Conservation (phyloP, 352 stramenopile species). For the Blastocystis sp. region DNA sequence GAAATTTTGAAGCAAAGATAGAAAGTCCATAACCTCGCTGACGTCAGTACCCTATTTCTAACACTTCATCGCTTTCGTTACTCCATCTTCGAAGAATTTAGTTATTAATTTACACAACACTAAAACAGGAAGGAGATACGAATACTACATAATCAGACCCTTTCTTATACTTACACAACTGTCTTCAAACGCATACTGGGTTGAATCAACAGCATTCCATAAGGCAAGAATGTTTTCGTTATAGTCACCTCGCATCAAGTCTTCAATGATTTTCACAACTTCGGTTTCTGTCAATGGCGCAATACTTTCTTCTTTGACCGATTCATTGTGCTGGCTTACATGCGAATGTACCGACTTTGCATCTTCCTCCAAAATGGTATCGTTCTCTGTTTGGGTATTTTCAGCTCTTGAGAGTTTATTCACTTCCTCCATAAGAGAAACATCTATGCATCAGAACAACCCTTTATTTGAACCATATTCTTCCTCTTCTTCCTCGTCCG, state of each 20-base stretch:
- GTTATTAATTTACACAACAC: conserved; percentile 32
- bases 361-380: neutral
- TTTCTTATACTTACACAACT: neutral
- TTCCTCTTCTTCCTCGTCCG: neutral
- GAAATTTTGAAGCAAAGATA: conserved; percentile 16
- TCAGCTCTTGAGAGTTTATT: neutral
- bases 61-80: neutral
- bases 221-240: conserved; percentile 28
- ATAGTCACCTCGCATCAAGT: conserved; percentile 56
- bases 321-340: neutral
- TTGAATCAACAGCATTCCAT: conserved; percentile 30
- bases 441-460: neutral
- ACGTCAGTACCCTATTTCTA: neutral
- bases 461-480: neutral
- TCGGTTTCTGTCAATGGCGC: neutral
- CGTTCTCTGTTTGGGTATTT: neutral
- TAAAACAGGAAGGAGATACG: conserved; percentile 24
- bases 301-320: neutral
- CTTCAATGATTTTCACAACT: conserved; percentile 16
- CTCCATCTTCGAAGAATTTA: conserved; percentile 22
- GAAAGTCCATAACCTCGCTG: neutral
- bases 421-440: neutral
- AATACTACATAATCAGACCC: neutral
- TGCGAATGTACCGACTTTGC: neutral
- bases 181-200: neutral